Evolutionary conservation across 1,139 yeast species (phyloP).

Genomic region (Geotrichum histeridarum): DNA sequence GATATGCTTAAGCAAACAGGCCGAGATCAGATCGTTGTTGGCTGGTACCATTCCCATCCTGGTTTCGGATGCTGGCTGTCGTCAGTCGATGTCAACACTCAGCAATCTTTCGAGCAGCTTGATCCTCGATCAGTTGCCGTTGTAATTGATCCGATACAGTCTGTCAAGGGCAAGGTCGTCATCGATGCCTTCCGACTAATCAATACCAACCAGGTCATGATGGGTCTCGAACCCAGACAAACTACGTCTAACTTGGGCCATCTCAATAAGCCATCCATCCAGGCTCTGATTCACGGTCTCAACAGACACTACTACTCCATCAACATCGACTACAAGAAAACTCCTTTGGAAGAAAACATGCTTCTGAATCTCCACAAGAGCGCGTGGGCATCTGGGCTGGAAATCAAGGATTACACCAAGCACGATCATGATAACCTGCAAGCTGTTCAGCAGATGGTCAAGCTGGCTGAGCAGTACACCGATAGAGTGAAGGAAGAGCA

Average conservation of each 20-base stretch:
- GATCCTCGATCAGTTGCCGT: conserved; percentile 95
- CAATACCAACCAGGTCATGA: conserved; percentile 80
- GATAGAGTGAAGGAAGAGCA: conserved; percentile 90
- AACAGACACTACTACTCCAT: conserved; percentile 95
- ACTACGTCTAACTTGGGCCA: conserved; percentile 95
- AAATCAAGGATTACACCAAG: conserved; percentile 68
- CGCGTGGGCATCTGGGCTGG: conserved; percentile 92
- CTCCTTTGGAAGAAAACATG: conserved; percentile 91
- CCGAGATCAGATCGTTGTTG: conserved; percentile 96
- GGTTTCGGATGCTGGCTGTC: conserved; percentile 99
- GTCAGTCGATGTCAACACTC: conserved; percentile 94
- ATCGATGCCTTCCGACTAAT: conserved; percentile 97
- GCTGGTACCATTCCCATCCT: conserved; percentile 99
- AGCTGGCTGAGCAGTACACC: conserved; percentile 84
- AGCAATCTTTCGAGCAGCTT: conserved; percentile 93
- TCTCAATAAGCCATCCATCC: conserved; percentile 94
- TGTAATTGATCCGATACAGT: conserved; percentile 95
- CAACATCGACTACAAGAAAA: conserved; percentile 90
- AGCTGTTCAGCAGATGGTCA: conserved; percentile 75
- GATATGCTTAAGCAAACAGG: conserved; percentile 99
- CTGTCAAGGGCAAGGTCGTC: conserved; percentile 97
- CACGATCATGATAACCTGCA: conserved; percentile 73
- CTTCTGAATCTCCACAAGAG: conserved; percentile 88
- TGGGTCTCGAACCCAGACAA: conserved; percentile 97
- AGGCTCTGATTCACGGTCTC: conserved; percentile 93